Conservation (phyloP, 2,329 filamentous ascomycete genomes). For the Tolypocladium album region DNA sequence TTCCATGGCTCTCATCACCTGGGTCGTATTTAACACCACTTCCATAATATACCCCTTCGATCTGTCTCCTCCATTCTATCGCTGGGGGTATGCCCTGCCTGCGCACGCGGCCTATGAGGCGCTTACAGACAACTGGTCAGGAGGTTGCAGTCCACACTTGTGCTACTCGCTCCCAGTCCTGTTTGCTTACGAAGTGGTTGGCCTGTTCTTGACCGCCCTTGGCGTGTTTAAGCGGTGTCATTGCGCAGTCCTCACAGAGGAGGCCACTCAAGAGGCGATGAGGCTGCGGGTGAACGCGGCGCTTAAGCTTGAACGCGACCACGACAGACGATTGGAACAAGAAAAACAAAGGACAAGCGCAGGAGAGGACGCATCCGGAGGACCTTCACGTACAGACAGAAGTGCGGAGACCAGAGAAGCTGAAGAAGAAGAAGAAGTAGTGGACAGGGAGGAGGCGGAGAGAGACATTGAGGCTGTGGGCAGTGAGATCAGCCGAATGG, state of each 20-base stretch:
- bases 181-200: constrained; percentile 8
- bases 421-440: neutral
- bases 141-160: constrained; percentile 10
- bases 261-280: constrained; percentile 6
- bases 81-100: constrained; percentile 7
- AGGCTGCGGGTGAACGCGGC: constrained; percentile 3
- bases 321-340: neutral
- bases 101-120: constrained; percentile 9
- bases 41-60: constrained; percentile 9
- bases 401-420: neutral
- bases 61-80: constrained; percentile 9
- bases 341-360: neutral
- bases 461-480: constrained; percentile 1
- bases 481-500: constrained; percentile 4
- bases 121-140: constrained; percentile 9
- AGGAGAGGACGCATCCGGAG: neutral
- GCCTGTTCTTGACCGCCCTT: constrained; percentile 4
- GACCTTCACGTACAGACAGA: neutral
- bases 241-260: constrained; percentile 6
- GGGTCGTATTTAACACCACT: constrained; percentile 10
- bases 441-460: neutral
- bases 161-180: constrained; percentile 8
- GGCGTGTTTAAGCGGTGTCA: constrained; percentile 8
- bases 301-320: constrained; percentile 3
- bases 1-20: constrained; percentile 10